Conservation (phyloP, 805 yeast species). For the Candida insectorum region DNA sequence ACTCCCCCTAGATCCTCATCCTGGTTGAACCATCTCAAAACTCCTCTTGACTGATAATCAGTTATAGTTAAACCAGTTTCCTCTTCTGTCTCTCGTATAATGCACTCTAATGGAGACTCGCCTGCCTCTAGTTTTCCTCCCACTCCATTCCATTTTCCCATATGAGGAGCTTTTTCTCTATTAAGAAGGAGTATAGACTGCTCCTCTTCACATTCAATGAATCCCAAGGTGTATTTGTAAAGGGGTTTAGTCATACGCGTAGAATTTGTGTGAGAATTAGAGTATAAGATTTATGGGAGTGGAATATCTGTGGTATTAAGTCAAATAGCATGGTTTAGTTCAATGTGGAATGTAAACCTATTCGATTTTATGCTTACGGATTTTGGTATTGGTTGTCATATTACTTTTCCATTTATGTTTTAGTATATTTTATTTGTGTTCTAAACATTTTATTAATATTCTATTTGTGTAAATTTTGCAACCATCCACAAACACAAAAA, state of each 20-base stretch:
- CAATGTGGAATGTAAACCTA: too few species aligned
- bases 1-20: conserved; percentile 31
- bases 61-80: conserved; percentile 36
- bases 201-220: conserved; percentile 26
- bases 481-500: too few species aligned
- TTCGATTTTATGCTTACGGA: too few species aligned
- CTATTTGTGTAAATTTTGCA: too few species aligned
- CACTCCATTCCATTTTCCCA: conserved; percentile 48
- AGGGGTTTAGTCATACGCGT: conserved; percentile 8
- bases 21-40: conserved; percentile 29
- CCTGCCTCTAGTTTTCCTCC: conserved; percentile 38
- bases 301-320: too few species aligned
- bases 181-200: conserved; percentile 33
- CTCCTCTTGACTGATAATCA: conserved; percentile 29
- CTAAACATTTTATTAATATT: too few species aligned
- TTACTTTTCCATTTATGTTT: too few species aligned
- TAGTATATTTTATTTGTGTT: too few species aligned
- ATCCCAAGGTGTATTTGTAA: conserved; percentile 22
- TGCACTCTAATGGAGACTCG: conserved; percentile 38
- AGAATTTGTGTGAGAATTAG: too few species aligned
- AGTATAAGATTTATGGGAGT: too few species aligned
- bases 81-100: conserved; percentile 38
- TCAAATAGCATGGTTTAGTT: too few species aligned
- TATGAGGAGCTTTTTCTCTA: conserved; percentile 42
- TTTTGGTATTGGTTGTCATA: too few species aligned